Evolutionary conservation across 495 filamentous ascomycete genomes (phyloP).

Genomic region (Hypoxylon crocopeplum): DNA sequence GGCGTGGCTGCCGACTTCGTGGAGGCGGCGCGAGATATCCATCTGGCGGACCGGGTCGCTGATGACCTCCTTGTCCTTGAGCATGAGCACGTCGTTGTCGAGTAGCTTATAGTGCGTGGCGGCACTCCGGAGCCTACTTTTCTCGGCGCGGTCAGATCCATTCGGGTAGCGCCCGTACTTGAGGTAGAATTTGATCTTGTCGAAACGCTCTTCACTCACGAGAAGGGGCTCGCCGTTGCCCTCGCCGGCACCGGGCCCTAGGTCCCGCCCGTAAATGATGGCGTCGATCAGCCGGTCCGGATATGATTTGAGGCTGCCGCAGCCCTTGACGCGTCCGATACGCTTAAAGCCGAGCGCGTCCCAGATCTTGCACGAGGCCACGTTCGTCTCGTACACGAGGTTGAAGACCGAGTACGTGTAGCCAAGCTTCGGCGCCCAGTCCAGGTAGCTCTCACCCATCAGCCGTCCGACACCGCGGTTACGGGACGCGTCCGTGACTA

Average conservation of each 20-base stretch:
- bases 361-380: conserved; percentile 94
- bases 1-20: conserved; percentile 75
- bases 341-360: conserved; percentile 98
- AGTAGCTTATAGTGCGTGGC: conserved; percentile 94
- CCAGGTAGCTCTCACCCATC: conserved; percentile 93
- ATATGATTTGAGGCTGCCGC: conserved; percentile 81
- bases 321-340: conserved; percentile 88
- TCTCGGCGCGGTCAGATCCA: conserved; percentile 93
- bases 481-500: conserved; percentile 88
- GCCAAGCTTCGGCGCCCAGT: conserved; percentile 93
- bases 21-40: conserved; percentile 80
- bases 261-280: conserved; percentile 93
- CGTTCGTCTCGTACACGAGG: conserved; percentile 96
- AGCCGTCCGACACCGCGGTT: conserved; percentile 89
- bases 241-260: conserved; percentile 51
- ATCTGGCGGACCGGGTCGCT: conserved; percentile 91
- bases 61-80: conserved; percentile 98
- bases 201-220: conserved; percentile 94
- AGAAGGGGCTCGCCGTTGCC: conserved; percentile 74
- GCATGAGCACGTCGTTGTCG: conserved; percentile 82
- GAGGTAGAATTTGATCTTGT: conserved; percentile 97
- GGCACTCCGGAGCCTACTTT: conserved; percentile 88
- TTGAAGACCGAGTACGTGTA: conserved; percentile 98
- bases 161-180: conserved; percentile 93
- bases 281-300: conserved; percentile 87